phyloP scores from a whole-genome alignment of 768 basidiomycete genomes.

The Serendipita sp. region DNA sequence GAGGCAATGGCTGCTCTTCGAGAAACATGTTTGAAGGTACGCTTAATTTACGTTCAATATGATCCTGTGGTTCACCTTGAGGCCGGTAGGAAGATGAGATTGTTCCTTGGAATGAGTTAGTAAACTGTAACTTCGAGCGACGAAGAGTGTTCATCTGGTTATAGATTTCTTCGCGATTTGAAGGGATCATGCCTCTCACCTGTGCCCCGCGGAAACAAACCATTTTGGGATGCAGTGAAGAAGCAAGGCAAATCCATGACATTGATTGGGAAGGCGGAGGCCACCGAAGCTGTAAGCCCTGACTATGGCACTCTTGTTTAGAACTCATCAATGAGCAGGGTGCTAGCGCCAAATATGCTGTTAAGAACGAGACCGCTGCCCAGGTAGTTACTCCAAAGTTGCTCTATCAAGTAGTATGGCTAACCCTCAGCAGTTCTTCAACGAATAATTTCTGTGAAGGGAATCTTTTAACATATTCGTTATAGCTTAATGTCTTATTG shows the following conservation, averaged over 20 bases:
- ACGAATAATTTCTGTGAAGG: too few species aligned
- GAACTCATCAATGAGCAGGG: not conserved
- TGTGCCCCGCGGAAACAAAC: constrained; percentile 34
- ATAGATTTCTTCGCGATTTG: constrained; percentile 45
- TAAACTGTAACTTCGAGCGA: constrained; percentile 9
- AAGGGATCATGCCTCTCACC: constrained; percentile 34
- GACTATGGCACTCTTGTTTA: not conserved
- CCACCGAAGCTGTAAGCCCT: constrained; percentile 15
- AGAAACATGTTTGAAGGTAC: constrained; percentile 44
- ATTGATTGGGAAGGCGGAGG: constrained; percentile 48
- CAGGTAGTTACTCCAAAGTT: not conserved
- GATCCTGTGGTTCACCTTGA: not conserved
- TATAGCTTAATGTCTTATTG: too few species aligned
- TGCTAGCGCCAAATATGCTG: not conserved
- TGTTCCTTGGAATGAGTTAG: constrained; percentile 62
- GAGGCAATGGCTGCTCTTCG: constrained; percentile 57
- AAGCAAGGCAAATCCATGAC: constrained; percentile 33
- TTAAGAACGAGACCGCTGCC: not conserved
- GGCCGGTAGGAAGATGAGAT: constrained; percentile 56
- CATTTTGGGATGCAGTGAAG: constrained; percentile 46
- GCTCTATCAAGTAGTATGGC: too few species aligned
- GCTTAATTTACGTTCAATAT: not conserved
- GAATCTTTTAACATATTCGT: too few species aligned
- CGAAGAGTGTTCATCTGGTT: not conserved
- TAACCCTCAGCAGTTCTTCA: too few species aligned